Conservation (phyloP, 805 yeast genomes). For the Candida sithepensis region DNA sequence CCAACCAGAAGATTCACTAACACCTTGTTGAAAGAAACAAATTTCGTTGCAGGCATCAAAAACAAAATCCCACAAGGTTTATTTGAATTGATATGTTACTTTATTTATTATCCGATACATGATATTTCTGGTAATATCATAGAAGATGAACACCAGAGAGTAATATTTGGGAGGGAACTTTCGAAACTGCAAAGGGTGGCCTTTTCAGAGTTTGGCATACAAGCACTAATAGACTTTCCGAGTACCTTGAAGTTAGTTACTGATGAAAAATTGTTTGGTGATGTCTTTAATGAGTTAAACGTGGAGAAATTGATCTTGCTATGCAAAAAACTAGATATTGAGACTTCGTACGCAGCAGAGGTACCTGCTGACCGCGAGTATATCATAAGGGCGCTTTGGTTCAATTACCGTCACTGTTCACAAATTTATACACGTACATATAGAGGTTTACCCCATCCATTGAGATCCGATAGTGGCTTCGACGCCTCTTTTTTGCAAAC, state of each 20-base stretch:
- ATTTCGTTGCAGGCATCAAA: slow-evolving; percentile 18
- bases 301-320: slow-evolving; percentile 2
- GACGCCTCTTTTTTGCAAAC: not conserved
- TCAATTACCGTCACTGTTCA: slow-evolving; percentile 9
- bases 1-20: slow-evolving; percentile 38
- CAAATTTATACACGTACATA: not conserved
- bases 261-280: slow-evolving; percentile 1
- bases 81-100: slow-evolving; percentile 21
- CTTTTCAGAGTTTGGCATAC: slow-evolving; percentile 2
- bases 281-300: not conserved
- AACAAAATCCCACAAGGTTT: not conserved
- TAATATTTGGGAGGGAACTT: not conserved
- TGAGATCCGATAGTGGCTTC: not conserved
- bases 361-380: slow-evolving; percentile 7
- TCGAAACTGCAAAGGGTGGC: not conserved
- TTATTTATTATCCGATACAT: slow-evolving; percentile 37
- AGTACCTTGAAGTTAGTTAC: slow-evolving; percentile 3
- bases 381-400: slow-evolving; percentile 15
- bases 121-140: slow-evolving; percentile 36
- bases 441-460: not conserved
- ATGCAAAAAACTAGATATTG: slow-evolving; percentile 2
- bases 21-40: slow-evolving; percentile 27
- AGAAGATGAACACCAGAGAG: slow-evolving; percentile 11
- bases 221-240: slow-evolving; percentile 4
- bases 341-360: slow-evolving; percentile 3